phyloP scores from a whole-genome alignment of 495 filamentous ascomycete species.

The Penicillium taxi region DNA sequence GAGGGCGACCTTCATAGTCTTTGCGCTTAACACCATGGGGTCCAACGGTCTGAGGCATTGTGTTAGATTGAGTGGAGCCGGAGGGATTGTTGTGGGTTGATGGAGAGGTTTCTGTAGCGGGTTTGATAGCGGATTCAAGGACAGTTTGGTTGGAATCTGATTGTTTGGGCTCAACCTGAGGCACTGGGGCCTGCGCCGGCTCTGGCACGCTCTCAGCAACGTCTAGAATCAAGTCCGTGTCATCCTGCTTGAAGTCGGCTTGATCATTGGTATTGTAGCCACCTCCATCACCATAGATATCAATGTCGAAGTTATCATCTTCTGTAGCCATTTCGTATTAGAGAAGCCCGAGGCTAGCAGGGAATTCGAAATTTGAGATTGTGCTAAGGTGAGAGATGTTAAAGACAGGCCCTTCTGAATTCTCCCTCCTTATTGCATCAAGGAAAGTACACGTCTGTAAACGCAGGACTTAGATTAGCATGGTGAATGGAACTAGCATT shows the following conservation, averaged over 20 bases:
- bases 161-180: constrained; percentile 3
- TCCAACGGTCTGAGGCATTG: constrained; percentile 13
- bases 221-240: constrained; percentile 35
- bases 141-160: constrained; percentile 10
- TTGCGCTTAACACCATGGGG: constrained; percentile 73
- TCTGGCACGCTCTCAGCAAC: constrained; percentile 18
- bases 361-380: constrained; percentile 18
- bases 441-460: constrained; percentile 42
- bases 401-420: constrained; percentile 31
- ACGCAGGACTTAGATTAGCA: constrained; percentile 35
- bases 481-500: constrained; percentile 15
- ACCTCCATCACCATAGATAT: constrained; percentile 84
- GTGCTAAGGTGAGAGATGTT: constrained; percentile 25
- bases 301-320: constrained; percentile 96
- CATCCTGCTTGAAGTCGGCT: constrained; percentile 45
- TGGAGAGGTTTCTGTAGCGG: not conserved
- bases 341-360: constrained; percentile 4
- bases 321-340: constrained; percentile 60
- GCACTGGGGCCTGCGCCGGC: not conserved
- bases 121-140: constrained; percentile 1
- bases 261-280: constrained; percentile 40
- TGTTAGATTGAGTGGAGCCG: constrained; percentile 11
- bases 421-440: constrained; percentile 26
- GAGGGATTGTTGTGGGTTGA: constrained; percentile 16
- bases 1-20: constrained; percentile 66